Conservation (phyloP, 2,329 filamentous ascomycete genomes). For the Botrytis hyacinthi region DNA sequence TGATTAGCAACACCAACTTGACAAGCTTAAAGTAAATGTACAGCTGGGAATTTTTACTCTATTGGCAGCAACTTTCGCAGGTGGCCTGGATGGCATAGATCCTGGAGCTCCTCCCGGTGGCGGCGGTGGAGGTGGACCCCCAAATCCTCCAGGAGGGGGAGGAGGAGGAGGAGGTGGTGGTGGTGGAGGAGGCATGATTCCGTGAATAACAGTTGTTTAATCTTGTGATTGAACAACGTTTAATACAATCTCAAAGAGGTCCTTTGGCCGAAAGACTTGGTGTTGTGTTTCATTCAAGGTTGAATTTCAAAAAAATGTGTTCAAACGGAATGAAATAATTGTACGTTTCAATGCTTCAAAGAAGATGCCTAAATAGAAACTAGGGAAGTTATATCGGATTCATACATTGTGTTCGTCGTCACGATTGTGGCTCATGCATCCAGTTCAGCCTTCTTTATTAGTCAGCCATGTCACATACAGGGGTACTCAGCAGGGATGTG, state of each 20-base stretch:
- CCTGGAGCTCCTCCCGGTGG: constrained; percentile 55
- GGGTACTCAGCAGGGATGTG: not conserved
- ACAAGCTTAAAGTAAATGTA: constrained; percentile 28
- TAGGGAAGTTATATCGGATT: constrained; percentile 19
- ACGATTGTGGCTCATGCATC: constrained; percentile 22
- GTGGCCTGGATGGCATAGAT: constrained; percentile 54
- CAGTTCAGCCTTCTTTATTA: constrained; percentile 24
- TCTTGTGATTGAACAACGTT: not conserved
- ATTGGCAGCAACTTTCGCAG: constrained; percentile 51
- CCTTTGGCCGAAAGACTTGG: not conserved
- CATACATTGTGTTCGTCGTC: constrained; percentile 23
- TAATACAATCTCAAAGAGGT: not conserved
- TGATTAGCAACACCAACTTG: constrained; percentile 32
- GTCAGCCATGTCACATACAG: not conserved
- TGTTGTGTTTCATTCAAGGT: not conserved
- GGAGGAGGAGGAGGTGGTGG: constrained; percentile 61
- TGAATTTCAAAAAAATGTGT: not conserved
- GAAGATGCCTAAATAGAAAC: constrained; percentile 15
- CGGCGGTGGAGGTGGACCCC: constrained; percentile 42
- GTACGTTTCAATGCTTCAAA: not conserved
- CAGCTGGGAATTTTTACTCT: constrained; percentile 54
- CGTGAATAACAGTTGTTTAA: constrained; percentile 9
- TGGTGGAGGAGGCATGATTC: constrained; percentile 54
- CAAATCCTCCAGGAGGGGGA: constrained; percentile 46
- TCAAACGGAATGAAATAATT: not conserved